A percentile compares a stretch with the other conserved stretches of the same genome.
Conservation (phyloP, 2,329 filamentous ascomycete genomes). For the Ophiostoma sp. region DNA sequence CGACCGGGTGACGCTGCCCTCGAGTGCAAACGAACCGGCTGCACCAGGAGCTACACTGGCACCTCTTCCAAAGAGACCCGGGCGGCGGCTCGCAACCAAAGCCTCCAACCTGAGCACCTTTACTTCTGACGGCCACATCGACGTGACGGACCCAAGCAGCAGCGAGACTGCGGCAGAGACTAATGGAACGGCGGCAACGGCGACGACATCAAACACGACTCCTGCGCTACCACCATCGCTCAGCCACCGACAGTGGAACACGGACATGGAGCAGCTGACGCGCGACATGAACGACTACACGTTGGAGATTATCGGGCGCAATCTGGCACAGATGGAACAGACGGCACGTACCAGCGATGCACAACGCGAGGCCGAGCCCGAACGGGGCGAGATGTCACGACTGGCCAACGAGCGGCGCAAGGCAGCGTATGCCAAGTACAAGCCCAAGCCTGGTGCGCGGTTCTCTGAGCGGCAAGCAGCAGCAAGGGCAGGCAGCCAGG, state of each 20-base stretch:
- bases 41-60: not conserved
- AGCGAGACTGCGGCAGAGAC: not conserved
- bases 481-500: slow-evolving; percentile 24
- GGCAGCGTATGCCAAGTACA: slow-evolving; percentile 26
- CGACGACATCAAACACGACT: not conserved
- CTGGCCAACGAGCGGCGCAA: slow-evolving; percentile 21
- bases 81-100: slow-evolving; percentile 19
- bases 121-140: not conserved
- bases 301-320: slow-evolving; percentile 52
- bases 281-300: slow-evolving; percentile 56
- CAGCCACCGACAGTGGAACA: slow-evolving; percentile 31
- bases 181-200: not conserved
- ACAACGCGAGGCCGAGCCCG: slow-evolving; percentile 1
- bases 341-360: not conserved
- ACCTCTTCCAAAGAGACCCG: slow-evolving; percentile 24
- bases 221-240: slow-evolving; percentile 34
- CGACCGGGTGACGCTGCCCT: not conserved
- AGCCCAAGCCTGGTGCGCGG: slow-evolving; percentile 21
- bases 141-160: not conserved
- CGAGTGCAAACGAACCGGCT: not conserved
- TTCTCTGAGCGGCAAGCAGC: slow-evolving; percentile 26
- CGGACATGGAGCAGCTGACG: slow-evolving; percentile 47
- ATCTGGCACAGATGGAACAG: slow-evolving; percentile 45
- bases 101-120: slow-evolving; percentile 17
- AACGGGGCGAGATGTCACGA: slow-evolving; percentile 19